Percentiles rank a stretch among this genome's conserved stretches.
Evolutionary conservation across 495 filamentous ascomycete genomes (phyloP).

Genomic region (Aspergillus sclerotioniger): DNA sequence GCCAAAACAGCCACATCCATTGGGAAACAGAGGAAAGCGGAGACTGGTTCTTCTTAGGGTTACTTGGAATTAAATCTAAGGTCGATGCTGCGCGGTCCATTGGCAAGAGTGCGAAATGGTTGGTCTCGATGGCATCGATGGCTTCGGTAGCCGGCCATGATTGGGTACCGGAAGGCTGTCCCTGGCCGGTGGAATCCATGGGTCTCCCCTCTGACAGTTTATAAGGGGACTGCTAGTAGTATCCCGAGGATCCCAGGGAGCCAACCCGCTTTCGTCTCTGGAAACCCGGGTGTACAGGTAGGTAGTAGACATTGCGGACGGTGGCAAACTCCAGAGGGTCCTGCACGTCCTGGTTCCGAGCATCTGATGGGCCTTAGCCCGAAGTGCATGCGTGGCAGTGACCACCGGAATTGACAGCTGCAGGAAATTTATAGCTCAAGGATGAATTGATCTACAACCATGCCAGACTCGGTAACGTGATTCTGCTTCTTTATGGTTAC

Average conservation of each 20-base stretch:
- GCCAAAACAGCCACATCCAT: neutral
- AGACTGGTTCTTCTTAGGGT: neutral
- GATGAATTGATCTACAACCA: neutral
- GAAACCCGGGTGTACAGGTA: neutral
- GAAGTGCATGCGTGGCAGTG: constrained; percentile 5
- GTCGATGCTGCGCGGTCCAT: neutral
- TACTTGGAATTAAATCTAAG: neutral
- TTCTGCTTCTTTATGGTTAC: neutral
- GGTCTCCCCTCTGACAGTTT: constrained; percentile 6
- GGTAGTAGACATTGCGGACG: neutral
- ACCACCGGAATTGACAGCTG: constrained; percentile 5
- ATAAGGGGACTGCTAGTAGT: neutral
- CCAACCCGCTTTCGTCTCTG: neutral
- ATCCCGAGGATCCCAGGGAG: neutral
- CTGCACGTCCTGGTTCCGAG: neutral
- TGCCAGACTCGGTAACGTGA: neutral
- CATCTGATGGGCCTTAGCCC: neutral
- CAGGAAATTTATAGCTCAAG: neutral
- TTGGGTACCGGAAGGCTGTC: constrained; percentile 6
- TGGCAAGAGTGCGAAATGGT: neutral
- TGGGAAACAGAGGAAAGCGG: neutral
- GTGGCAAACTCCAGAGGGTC: neutral
- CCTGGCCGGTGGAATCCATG: constrained; percentile 5
- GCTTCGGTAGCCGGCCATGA: constrained; percentile 2
- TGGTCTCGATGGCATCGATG: constrained; percentile 6